These are phyloP conservation scores for Monosporozyma solicola DNA, from an alignment of 805 yeast genomes.

Conservation along the genomic window DNA sequence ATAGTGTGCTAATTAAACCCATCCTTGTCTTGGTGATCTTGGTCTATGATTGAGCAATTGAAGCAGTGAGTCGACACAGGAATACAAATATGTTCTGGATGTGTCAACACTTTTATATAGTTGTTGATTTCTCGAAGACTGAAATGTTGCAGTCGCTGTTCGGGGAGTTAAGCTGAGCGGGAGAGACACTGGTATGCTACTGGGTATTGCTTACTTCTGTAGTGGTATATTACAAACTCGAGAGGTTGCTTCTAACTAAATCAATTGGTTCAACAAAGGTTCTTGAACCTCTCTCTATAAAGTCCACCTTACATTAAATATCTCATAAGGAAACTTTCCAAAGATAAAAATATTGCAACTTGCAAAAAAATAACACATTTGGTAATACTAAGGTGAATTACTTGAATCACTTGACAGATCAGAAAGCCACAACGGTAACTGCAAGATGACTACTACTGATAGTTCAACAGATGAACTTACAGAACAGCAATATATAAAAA, in stretches of 20 bases:
- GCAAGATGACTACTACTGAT: conserved; percentile 1
- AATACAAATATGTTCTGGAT: not conserved
- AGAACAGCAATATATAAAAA: conserved; percentile 13
- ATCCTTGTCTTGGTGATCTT: not conserved
- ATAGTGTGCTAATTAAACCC: not conserved
- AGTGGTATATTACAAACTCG: too few species aligned
- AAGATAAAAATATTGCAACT: too few species aligned
- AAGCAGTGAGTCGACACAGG: too few species aligned
- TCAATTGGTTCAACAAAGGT: too few species aligned
- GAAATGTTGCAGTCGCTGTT: not conserved
- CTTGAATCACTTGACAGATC: not conserved
- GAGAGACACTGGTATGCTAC: not conserved
- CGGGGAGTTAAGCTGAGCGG: not conserved
- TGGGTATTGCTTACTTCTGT: too few species aligned
- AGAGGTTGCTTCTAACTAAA: too few species aligned
- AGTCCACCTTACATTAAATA: too few species aligned
- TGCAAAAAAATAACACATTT: too few species aligned
- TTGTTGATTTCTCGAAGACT: not conserved
- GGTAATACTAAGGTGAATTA: too few species aligned
- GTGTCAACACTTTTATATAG: not conserved
- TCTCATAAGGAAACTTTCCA: too few species aligned
- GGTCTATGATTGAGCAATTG: not conserved
- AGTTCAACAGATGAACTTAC: not conserved
- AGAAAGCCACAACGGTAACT: not conserved
- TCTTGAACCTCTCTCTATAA: too few species aligned